Percentiles rank a stretch among this genome's conserved stretches.
phyloP scores from a whole-genome alignment of 2,329 filamentous ascomycete genomes.

The Metarhizium robertsii region DNA sequence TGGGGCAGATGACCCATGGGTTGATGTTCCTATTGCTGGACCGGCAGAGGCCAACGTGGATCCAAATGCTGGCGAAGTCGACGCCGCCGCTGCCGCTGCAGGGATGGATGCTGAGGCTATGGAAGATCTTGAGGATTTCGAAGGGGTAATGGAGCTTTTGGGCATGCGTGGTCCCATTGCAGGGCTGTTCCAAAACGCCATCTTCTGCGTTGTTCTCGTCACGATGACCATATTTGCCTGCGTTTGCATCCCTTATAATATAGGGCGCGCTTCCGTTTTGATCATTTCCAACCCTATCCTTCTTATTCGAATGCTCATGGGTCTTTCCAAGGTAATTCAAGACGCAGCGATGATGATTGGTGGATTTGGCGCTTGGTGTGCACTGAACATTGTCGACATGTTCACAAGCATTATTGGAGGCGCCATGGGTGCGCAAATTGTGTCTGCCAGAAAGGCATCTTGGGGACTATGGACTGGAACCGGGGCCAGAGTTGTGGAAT shows the following conservation, averaged over 20 bases:
- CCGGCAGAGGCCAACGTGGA: conserved; percentile 31
- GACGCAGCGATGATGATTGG: conserved; percentile 61
- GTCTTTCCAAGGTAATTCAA: conserved; percentile 67
- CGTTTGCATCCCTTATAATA: conserved; percentile 85
- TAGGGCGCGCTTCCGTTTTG: conserved; percentile 76
- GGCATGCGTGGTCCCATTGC: conserved; percentile 91
- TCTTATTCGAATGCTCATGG: conserved; percentile 63
- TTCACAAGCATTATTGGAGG: conserved; percentile 26
- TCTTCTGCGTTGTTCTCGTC: conserved; percentile 88
- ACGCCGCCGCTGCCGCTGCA: conserved; percentile 39
- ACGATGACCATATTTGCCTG: conserved; percentile 77
- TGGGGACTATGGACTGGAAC: conserved; percentile 34
- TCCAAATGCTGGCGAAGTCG: conserved; percentile 32
- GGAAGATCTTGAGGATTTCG: conserved; percentile 86
- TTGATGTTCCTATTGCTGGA: conserved; percentile 12
- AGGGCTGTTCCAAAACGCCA: conserved; percentile 84
- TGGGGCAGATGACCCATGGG: conserved; percentile 28
- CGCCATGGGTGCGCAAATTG: conserved; percentile 17
- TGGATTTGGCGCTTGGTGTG: conserved; percentile 41
- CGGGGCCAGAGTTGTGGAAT: conserved; percentile 37
- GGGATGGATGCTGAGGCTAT: conserved; percentile 67
- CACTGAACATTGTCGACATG: conserved; percentile 29
- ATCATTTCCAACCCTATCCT: conserved; percentile 71
- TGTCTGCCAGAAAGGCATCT: conserved; percentile 27
- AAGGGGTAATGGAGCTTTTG: conserved; percentile 91